phyloP scores from a whole-genome alignment of 108 stramenopile genomes.

The Hondaea fermentalgiana region DNA sequence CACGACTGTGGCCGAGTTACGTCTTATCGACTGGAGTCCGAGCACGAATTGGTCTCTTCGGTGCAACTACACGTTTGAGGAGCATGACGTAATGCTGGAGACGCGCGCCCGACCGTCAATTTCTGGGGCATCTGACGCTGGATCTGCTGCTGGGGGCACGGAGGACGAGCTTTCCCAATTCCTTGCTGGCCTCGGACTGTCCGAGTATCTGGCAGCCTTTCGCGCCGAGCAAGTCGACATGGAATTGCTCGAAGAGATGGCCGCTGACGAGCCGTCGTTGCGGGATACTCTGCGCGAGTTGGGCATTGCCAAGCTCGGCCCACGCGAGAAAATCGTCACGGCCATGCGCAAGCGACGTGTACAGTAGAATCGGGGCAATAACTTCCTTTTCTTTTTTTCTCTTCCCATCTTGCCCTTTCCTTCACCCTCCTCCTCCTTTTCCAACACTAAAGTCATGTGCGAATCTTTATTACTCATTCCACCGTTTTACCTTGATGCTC shows the following conservation, averaged over 20 bases:
- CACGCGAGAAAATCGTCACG: neutral
- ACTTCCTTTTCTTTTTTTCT: no score
- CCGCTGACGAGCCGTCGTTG: neutral
- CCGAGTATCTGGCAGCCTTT: neutral
- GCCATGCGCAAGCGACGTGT: slow-evolving; percentile 8
- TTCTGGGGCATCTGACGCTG: no score
- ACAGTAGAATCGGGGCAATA: no score
- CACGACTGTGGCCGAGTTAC: neutral
- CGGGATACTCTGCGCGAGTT: neutral
- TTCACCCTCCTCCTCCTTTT: no score
- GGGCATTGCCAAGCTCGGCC: neutral
- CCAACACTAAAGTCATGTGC: no score
- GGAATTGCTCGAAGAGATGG: neutral
- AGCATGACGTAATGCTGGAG: neutral
- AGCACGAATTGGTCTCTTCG: neutral
- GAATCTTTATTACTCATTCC: no score
- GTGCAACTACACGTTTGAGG: neutral
- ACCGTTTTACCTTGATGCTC: no score
- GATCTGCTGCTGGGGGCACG: no score
- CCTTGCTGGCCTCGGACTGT: neutral
- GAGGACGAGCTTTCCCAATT: neutral
- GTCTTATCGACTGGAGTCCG: neutral
- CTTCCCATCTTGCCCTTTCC: no score
- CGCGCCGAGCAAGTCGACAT: slow-evolving; percentile 1
- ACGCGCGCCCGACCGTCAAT: no score